Conservation (phyloP, 2,329 filamentous ascomycete species). For the Neurospora sp. region DNA sequence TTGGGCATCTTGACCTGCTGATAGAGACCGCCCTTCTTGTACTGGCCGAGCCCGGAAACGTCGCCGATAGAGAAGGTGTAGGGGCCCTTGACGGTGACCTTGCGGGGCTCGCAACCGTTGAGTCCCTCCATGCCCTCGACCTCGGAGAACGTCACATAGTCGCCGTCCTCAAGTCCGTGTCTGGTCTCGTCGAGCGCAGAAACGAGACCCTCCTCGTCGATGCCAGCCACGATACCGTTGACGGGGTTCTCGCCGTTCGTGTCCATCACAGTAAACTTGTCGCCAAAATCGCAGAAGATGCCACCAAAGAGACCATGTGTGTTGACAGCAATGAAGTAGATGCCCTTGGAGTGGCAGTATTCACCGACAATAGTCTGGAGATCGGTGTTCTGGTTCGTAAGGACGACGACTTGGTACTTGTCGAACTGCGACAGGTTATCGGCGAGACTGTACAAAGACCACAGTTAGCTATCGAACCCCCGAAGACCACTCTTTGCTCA, state of each 20-base stretch:
- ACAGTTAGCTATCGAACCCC: constrained; percentile 7
- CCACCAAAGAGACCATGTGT: constrained; percentile 91
- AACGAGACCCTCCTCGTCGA: constrained; percentile 82
- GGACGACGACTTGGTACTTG: constrained; percentile 83
- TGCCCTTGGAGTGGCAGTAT: constrained; percentile 88
- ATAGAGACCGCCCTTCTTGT: constrained; percentile 81
- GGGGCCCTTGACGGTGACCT: constrained; percentile 87
- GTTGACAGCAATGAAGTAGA: constrained; percentile 80
- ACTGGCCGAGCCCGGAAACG: constrained; percentile 76
- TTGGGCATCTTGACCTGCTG: constrained; percentile 99
- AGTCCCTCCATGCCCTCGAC: constrained; percentile 84
- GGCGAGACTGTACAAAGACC: constrained; percentile 46
- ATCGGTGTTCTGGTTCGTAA: constrained; percentile 74
- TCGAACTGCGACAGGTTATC: constrained; percentile 74
- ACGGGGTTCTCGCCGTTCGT: constrained; percentile 81
- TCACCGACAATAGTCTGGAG: constrained; percentile 79
- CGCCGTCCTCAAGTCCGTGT: constrained; percentile 91
- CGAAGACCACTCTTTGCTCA: neutral
- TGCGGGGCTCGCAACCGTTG: constrained; percentile 75
- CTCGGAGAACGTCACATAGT: constrained; percentile 92
- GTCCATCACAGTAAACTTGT: constrained; percentile 85
- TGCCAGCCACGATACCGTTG: constrained; percentile 80
- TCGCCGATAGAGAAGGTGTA: constrained; percentile 98
- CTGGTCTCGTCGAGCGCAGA: constrained; percentile 90
- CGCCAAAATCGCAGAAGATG: constrained; percentile 95